Evolutionary conservation across 495 filamentous ascomycete species (phyloP), one percentile per base, ranked within the genome.

Genomic region (Aeminium ludgeri): DNA sequence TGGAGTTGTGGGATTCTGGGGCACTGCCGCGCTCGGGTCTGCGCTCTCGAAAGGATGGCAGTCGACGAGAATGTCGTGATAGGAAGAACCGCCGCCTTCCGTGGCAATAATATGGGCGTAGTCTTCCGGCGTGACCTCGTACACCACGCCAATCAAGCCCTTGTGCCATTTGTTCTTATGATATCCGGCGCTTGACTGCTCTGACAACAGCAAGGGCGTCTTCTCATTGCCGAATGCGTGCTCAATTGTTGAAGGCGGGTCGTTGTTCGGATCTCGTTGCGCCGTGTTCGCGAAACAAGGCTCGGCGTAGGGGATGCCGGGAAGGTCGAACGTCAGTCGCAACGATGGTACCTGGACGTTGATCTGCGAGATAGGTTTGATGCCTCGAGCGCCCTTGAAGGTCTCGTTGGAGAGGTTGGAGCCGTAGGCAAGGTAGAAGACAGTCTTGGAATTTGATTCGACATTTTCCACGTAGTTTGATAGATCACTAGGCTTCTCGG

Each of bases 361-460:
- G 48, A 86, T 56, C 42, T 76, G 66, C 33, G 78, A 80, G 8
- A 95, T 54, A 0, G 89, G 89, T 6, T 67, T 71, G 54, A 96
- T 85, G 45, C 77, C 78, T 10, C 86, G 76, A 23, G 49, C 59
- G 34, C 78, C 82, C 20, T 72, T 68, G 57, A 96, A 94, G 0
- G 79, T 85, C 52, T 77, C 56, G 13, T 76, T 66, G 38, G 63
- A 69, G 41, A 97, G 70, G 56, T 96, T 97, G 36, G 86, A 92
- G 46, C 89, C 89, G 51, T 97, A 97, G 30, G 89, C 89, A 10
- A 97, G 73, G 62, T 96, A 97, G 34, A 93, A 69, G 36, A 93
- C 65, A 2, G 82, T 83, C 19, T 66, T 40, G 7, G 52, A 35
- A 15, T 53, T 28, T 3, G 33, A 16, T 12, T 43, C 47, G 25